phyloP scores from a whole-genome alignment of 257 asterid species.

The Knoxia roxburghii region DNA sequence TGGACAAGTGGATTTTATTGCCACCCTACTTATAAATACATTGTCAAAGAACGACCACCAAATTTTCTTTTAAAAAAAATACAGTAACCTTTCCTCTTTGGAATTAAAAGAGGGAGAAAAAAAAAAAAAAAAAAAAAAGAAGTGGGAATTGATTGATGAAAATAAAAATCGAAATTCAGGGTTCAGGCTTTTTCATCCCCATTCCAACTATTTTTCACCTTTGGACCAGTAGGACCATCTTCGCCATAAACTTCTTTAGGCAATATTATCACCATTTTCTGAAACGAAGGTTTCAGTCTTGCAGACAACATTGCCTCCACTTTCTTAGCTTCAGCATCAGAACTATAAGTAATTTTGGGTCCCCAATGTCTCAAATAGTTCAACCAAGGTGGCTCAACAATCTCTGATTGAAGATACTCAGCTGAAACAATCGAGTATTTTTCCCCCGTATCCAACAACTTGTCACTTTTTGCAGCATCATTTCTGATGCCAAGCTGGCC shows the following conservation, averaged over 20 bases:
- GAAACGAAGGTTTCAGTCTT: slow-evolving; percentile 27
- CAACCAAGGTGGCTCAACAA: slow-evolving; percentile 73
- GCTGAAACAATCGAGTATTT: slow-evolving; percentile 48
- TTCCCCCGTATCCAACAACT: slow-evolving; percentile 49
- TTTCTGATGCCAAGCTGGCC: slow-evolving; percentile 55
- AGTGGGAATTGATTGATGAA: too few species aligned
- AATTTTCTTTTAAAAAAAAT: too few species aligned
- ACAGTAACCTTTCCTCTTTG: too few species aligned
- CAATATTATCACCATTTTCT: slow-evolving; percentile 33
- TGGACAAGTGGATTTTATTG: too few species aligned
- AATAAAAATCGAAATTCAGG: too few species aligned
- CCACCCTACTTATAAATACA: too few species aligned
- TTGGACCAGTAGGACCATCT: slow-evolving; percentile 80
- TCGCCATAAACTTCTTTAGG: slow-evolving; percentile 65
- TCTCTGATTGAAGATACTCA: slow-evolving; percentile 28
- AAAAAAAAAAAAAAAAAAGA: too few species aligned
- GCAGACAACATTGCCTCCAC: slow-evolving; percentile 26
- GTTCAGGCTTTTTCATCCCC: slow-evolving; percentile 47
- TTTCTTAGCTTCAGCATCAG: slow-evolving; percentile 36
- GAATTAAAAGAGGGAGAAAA: too few species aligned
- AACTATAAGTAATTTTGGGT: slow-evolving; percentile 41
- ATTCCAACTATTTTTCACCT: slow-evolving; percentile 56
- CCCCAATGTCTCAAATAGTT: slow-evolving; percentile 68
- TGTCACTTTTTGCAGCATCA: slow-evolving; percentile 50
- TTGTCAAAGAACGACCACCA: too few species aligned